Evolutionary conservation across 495 filamentous ascomycete genomes (phyloP), one percentile per base, ranked within the genome.

Genomic region (Penicillium macrosclerotiorum): DNA sequence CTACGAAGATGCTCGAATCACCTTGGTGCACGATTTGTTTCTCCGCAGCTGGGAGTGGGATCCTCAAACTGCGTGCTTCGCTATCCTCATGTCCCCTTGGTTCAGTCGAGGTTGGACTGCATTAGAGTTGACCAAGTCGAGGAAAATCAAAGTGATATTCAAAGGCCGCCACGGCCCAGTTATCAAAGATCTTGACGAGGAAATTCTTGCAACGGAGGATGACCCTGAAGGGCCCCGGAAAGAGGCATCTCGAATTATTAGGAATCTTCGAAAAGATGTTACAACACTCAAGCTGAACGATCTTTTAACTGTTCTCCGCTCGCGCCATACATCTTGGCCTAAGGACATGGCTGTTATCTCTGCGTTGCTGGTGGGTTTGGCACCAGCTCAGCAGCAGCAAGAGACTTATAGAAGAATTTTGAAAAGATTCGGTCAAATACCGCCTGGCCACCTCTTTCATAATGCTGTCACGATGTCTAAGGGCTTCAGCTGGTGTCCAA

Each of bases 11-110:
- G 65, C 67, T 2, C 23, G 40, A 13, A 41, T 51, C 24, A 65
- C 67, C 11, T 27, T 70, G 1, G 45, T 67, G 0, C 64, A 69
- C 25, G 67, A 71, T 33, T 47, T 37, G 11, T 62, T 54, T 34
- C 50, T 68, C 11, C 42, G 55, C 11, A 59, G 52, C 7, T 57
- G 63, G 22, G 35, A 52, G 17, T 71, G 67, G 64, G 43, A 55
- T 31, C 24, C 26, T 17, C 32, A 45, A 26, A 50, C 29, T 11
- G 55, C 54, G 24, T 58, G 56, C 37, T 51, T 63, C 40, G 50
- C 49, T 0, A 51, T 63, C 8, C 18, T 61, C 0, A 46, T 59
- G 29, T 65, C 60, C 1, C 47, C 61, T 12, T 63, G 61, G 60
- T 60, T 57, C 17, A 64, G 49, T 30, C 55, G 42, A 40, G 42